phyloP scores from a whole-genome alignment of 1,139 yeast genomes.

The Debaryomyces psychrophilus region DNA sequence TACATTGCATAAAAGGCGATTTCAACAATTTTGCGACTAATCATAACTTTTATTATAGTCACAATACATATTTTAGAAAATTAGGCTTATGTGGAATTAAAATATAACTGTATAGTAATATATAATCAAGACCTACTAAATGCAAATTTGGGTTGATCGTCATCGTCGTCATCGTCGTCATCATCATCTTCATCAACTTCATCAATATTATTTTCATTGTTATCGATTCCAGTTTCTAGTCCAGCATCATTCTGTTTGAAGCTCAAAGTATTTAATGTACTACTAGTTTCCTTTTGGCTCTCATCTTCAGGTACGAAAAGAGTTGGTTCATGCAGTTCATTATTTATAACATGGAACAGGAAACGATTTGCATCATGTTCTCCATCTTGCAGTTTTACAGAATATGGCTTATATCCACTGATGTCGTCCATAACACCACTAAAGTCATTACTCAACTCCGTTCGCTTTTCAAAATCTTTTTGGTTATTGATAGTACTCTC shows the following conservation, averaged over 20 bases:
- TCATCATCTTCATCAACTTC: conserved; percentile 22
- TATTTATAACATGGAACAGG: not conserved
- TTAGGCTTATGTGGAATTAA: conserved; percentile 51
- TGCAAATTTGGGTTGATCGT: conserved; percentile 43
- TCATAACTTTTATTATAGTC: conserved; percentile 38
- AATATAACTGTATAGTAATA: conserved; percentile 8
- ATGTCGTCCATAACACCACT: conserved; percentile 31
- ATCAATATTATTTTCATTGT: not conserved
- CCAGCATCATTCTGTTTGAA: not conserved
- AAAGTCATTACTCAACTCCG: conserved; percentile 27
- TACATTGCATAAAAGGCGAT: conserved; percentile 40
- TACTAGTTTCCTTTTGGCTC: conserved; percentile 14
- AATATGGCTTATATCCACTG: conserved; percentile 18
- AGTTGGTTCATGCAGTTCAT: not conserved
- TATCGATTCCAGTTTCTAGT: too few relatives aligned
- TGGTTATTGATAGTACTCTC: conserved; percentile 11
- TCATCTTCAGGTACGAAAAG: conserved; percentile 21
- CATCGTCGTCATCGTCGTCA: conserved; percentile 39
- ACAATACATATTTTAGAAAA: conserved; percentile 50
- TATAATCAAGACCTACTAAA: conserved; percentile 23
- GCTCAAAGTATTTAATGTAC: not conserved
- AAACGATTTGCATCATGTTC: conserved; percentile 12
- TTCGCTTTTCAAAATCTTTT: conserved; percentile 12
- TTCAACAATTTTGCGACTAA: conserved; percentile 29
- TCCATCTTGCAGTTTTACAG: conserved; percentile 14